Conservation (phyloP, 2,329 filamentous ascomycete genomes). For the Helicocarpus griseus region DNA sequence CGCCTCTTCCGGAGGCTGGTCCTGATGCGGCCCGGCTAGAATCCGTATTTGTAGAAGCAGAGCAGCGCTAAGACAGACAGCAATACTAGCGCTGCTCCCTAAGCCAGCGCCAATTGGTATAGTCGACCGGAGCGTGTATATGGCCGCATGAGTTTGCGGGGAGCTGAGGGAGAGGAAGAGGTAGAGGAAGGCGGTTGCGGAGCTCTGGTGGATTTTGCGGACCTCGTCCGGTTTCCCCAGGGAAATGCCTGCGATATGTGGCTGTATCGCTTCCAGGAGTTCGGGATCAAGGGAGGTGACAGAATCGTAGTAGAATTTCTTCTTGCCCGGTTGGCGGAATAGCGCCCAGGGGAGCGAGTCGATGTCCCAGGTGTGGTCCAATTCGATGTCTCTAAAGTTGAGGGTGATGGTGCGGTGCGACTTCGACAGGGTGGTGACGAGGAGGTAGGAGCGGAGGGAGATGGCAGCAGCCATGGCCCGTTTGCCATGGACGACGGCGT, state of each 20-base stretch:
- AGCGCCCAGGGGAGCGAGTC: conserved; percentile 77
- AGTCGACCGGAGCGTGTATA: conserved; percentile 76
- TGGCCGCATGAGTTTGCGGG: conserved; percentile 60
- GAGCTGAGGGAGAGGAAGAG: conserved; percentile 73
- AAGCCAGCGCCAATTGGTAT: conserved; percentile 79
- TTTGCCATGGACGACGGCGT: conserved; percentile 97
- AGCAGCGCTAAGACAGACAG: conserved; percentile 69
- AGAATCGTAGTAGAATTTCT: conserved; percentile 89
- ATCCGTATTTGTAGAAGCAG: conserved; percentile 77
- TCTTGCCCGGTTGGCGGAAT: conserved; percentile 73
- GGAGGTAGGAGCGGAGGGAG: conserved; percentile 89
- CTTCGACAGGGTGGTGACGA: conserved; percentile 89
- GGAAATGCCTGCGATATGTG: conserved; percentile 66
- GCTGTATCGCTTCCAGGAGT: conserved; percentile 68
- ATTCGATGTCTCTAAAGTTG: conserved; percentile 80
- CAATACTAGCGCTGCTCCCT: conserved; percentile 79
- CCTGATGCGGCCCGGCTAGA: conserved; percentile 79
- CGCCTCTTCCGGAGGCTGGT: conserved; percentile 82
- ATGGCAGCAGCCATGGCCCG: conserved; percentile 91
- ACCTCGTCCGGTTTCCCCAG: conserved; percentile 54
- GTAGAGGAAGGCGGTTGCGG: conserved; percentile 76
- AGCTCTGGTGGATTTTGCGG: conserved; percentile 74
- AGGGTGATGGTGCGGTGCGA: conserved; percentile 79
- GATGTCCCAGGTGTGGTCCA: conserved; percentile 90
- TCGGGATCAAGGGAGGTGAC: conserved; percentile 77